Base-by-base conservation (phyloP, 2,329 filamentous ascomycete genomes). In the Chaetomium sp. region DNA sequence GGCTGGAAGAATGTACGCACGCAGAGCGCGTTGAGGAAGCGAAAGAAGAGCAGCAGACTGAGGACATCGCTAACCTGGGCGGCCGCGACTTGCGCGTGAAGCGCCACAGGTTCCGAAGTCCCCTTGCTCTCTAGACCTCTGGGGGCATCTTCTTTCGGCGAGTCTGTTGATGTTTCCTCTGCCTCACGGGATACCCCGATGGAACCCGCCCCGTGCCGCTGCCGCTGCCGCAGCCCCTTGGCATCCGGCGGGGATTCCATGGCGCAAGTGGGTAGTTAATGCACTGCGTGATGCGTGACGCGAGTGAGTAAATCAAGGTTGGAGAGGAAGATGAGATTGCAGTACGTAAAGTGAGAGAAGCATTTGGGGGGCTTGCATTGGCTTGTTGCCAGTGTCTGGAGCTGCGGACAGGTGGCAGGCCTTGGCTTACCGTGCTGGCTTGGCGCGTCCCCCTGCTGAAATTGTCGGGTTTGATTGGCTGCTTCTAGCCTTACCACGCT, bases 1-100 rank as follows among this genome's bases (percentile, higher is more conserved):
- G 94, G 94, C 71, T 99, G 94, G 74, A 99, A 99, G 71, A 96
- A 99, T 19, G 94, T 97, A 62, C 82, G 78, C 55, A 95, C 77
- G 59, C 79, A 83, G 64, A 94, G 77, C 36, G 90, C 85, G 73
- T 96, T 96, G 69, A 88, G 70, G 61, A 92, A 79, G 53, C 94
- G 89, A 60, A 95, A 80, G 42, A 82, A 76, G 62, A 96, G 64
- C 53, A 82, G 71, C 49, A 71, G 64, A 12, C 65, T 63, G 42
- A 75, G 61, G 12, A 71, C 63, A 53, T 76, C 73, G 36, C 59
- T 55, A 35, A 68, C 58, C 58, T 72, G 69, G 33, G 67, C 65
- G 2, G 65, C 59, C 19, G 66, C 56, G 8, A 70, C 64, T 52
- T 69, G 62, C 41, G 64, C 52, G 58, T 67, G 62, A 35, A 65